Evolutionary conservation across 805 yeast species (phyloP).

Genomic region (Groenewaldozyma salmanticensis): DNA sequence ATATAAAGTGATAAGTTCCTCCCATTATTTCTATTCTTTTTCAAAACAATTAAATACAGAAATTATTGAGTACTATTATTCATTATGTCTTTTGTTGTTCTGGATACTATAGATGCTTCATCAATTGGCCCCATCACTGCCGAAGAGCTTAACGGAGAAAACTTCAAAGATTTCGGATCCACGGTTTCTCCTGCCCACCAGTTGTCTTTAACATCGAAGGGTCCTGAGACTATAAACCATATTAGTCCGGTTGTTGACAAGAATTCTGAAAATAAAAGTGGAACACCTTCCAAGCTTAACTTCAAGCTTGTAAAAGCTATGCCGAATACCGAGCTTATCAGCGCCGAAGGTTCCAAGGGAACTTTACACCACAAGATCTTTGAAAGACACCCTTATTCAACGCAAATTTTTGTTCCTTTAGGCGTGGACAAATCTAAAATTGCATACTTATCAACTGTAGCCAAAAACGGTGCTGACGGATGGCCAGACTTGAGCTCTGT

Average conservation of each 20-base stretch:
- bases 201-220: slow-evolving; percentile 36
- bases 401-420: slow-evolving; percentile 90
- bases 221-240: slow-evolving; percentile 60
- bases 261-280: slow-evolving; percentile 39
- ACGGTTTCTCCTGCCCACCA: slow-evolving; percentile 74
- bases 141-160: slow-evolving; percentile 50
- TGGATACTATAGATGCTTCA: neutral
- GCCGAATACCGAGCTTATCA: slow-evolving; percentile 57
- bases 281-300: slow-evolving; percentile 45
- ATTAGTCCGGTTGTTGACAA: slow-evolving; percentile 60
- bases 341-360: slow-evolving; percentile 16
- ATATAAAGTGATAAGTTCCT: too few species aligned
- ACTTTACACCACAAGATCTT: slow-evolving; percentile 50
- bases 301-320: slow-evolving; percentile 79
- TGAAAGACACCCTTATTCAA: slow-evolving; percentile 81
- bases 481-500: slow-evolving; percentile 55
- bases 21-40: too few species aligned
- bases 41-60: too few species aligned
- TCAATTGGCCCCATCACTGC: slow-evolving; percentile 27
- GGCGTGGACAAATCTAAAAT: slow-evolving; percentile 42
- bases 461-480: slow-evolving; percentile 38
- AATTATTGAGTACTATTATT: too few species aligned
- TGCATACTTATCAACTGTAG: slow-evolving; percentile 76
- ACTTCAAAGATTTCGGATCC: slow-evolving; percentile 62
- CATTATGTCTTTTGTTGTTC: too few species aligned